Evolutionary conservation across 2,329 filamentous ascomycete genomes (phyloP), one percentile per base, ranked within the genome.

Genomic region (Colletotrichum endophyticum): DNA sequence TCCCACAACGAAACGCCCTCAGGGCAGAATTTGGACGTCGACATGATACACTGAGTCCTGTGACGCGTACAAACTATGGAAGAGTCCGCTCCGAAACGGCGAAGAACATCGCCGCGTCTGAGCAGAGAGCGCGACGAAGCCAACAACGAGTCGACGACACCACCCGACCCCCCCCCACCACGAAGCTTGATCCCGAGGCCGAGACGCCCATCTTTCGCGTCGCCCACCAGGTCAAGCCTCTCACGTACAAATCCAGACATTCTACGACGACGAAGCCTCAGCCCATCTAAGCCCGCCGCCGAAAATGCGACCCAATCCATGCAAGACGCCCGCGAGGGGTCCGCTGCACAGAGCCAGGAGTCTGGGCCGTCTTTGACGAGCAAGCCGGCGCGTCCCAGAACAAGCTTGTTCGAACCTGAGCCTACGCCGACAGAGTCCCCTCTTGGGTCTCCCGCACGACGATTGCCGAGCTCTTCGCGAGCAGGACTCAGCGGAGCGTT

Each of bases 151-250:
- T 85, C 85, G 44, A 85, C 85, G 73, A 86, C 84, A 72, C 84
- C 84, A 64, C 80, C 79, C 68, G 81, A 80, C 72, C 79, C 79
- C 66, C 80, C 79, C 22, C 79, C 77, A 63, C 78, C 77, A 19
- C 79, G 76, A 70, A 70, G 67, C 56, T 34, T 28, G 53, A 73
- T 70, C 36, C 79, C 81, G 44, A 82, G 79, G 74, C 83, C 80
- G 36, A 80, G 80, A 63, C 88, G 88, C 1, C 88, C 90, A 1
- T 94, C 92, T 1, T 94, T 92, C 81, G 91, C 91, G 70, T 94
- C 92, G n/a, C 92, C 93, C 0, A 94, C 92, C 0, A 91, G 89
- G 81, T 88, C 92, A 15, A 94, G 92, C 79, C 84, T 94, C 16
- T 87, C 92, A 73, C 89, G 91, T 78, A 89, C 91, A 64, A 91